A percentile compares a stretch with the other conserved stretches of the same genome.
Conservation (phyloP, 371 early-diverging fungal genomes). For the Coemansia sp. region DNA sequence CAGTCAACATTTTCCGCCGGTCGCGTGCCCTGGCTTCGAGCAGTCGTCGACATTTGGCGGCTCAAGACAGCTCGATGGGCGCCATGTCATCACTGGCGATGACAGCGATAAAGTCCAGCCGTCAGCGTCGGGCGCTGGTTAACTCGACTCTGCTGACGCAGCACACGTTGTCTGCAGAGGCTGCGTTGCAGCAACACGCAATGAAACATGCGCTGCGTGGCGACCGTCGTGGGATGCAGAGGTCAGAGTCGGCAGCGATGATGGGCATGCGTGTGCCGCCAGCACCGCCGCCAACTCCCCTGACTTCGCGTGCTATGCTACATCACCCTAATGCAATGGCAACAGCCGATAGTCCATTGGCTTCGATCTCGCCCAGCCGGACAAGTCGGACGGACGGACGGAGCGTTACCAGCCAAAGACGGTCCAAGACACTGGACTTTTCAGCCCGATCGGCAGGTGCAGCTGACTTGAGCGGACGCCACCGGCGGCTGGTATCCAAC, state of each 20-base stretch:
- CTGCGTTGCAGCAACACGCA: conserved; percentile 16
- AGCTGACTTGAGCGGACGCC: not conserved
- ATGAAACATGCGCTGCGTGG: conserved; percentile 16
- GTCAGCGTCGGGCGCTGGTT: conserved; percentile 43
- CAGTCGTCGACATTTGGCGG: conserved; percentile 12
- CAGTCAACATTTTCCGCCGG: conserved; percentile 52
- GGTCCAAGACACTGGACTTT: conserved; percentile 3
- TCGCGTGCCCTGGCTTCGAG: conserved; percentile 50
- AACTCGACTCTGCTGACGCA: conserved; percentile 44
- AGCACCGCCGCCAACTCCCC: conserved; percentile 40
- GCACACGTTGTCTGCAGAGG: conserved; percentile 43
- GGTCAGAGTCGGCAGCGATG: not conserved
- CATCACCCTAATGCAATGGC: not conserved
- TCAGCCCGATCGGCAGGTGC: not conserved
- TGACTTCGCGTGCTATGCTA: conserved; percentile 5
- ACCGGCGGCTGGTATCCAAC: conserved; percentile 9
- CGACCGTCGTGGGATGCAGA: conserved; percentile 4
- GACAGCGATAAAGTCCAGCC: conserved; percentile 47
- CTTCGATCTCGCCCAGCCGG: not conserved
- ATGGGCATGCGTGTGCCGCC: conserved; percentile 14
- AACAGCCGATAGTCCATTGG: not conserved
- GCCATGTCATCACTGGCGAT: conserved; percentile 41
- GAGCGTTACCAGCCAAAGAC: not conserved
- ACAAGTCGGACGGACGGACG: not conserved
- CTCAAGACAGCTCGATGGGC: conserved; percentile 22